A percentile compares a stretch with the other conserved stretches of the same genome.
These are phyloP conservation scores for Talaromyces sp. DNA, from an alignment of 2,329 filamentous ascomycete genomes.

Conservation along the genomic window DNA sequence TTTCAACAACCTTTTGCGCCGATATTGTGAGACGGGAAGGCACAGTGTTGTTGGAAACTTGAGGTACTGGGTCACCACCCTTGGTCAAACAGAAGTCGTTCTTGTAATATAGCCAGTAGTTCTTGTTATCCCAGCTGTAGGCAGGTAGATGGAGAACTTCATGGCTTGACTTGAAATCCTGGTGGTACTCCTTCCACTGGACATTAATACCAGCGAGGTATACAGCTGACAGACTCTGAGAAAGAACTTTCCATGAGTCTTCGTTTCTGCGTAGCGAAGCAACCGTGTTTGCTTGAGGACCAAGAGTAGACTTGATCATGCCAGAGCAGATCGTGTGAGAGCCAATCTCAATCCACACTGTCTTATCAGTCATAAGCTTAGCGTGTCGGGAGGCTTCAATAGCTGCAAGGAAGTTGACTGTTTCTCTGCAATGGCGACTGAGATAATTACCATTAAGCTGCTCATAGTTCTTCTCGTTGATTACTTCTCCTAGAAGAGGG, in stretches of 20 bases:
- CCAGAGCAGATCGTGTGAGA: conserved; percentile 47
- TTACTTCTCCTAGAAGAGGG: conserved; percentile 44
- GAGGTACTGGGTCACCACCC: conserved; percentile 47
- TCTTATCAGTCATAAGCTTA: conserved; percentile 27
- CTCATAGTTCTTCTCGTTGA: conserved; percentile 31
- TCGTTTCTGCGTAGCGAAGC: conserved; percentile 43
- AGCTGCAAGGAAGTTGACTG: conserved; percentile 47
- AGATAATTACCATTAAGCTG: conserved; percentile 42
- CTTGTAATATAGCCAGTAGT: conserved; percentile 48
- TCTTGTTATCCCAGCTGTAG: conserved; percentile 29
- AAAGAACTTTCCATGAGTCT: conserved; percentile 34
- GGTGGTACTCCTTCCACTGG: conserved; percentile 68
- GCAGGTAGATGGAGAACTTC: conserved; percentile 26
- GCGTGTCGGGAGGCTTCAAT: conserved; percentile 28
- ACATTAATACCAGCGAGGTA: conserved; percentile 35
- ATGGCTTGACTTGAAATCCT: conserved; percentile 45
- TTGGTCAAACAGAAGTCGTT: conserved; percentile 72
- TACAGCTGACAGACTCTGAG: conserved; percentile 14
- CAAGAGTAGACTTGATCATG: conserved; percentile 42
- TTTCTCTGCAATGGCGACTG: conserved; percentile 41
- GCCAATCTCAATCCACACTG: conserved; percentile 46
- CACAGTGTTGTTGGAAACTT: conserved; percentile 1
- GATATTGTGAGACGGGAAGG: conserved; percentile 13
- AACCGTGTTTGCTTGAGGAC: conserved; percentile 27
- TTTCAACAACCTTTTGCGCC: conserved; percentile 20